Conservation (phyloP, 139 green algal species). For the Chlorella sp. region DNA sequence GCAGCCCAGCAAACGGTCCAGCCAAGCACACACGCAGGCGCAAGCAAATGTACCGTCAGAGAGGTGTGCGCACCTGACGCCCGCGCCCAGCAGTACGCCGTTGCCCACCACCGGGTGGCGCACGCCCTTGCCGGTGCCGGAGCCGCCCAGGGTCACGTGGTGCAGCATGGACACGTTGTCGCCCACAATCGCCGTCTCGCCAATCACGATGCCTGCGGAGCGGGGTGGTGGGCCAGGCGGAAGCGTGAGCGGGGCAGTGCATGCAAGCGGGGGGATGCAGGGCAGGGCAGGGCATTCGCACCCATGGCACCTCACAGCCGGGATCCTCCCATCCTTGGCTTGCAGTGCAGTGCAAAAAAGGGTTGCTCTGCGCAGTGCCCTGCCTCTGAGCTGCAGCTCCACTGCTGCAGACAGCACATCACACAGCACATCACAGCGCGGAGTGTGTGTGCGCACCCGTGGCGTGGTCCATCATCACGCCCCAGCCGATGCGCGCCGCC, state of each 20-base stretch:
- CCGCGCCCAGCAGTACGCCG: slow-evolving; percentile 89
- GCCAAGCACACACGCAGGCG: no score
- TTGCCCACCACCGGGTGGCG: slow-evolving; percentile 81
- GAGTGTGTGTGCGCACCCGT: slow-evolving; percentile 9
- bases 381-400: no score
- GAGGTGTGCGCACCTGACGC: slow-evolving; percentile 63
- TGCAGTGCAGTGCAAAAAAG: no score
- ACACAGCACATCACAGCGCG: no score
- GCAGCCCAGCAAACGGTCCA: no score
- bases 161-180: slow-evolving; percentile 97
- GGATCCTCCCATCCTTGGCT: no score
- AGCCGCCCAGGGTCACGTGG: slow-evolving; percentile 93
- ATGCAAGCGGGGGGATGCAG: no score
- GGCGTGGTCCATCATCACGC: slow-evolving; percentile 97
- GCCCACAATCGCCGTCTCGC: slow-evolving; percentile 93
- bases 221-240: background rate
- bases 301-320: no score
- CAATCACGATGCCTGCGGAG: slow-evolving; percentile 82
- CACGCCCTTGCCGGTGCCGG: slow-evolving; percentile 74
- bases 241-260: background rate
- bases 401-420: background rate
- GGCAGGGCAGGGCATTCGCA: background rate
- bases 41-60: no score
- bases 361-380: no score
- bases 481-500: slow-evolving; percentile 85